Evolutionary conservation across 1,139 yeast species (phyloP), one percentile per base, ranked within the genome.

Genomic region (Yamadazyma diospyri): DNA sequence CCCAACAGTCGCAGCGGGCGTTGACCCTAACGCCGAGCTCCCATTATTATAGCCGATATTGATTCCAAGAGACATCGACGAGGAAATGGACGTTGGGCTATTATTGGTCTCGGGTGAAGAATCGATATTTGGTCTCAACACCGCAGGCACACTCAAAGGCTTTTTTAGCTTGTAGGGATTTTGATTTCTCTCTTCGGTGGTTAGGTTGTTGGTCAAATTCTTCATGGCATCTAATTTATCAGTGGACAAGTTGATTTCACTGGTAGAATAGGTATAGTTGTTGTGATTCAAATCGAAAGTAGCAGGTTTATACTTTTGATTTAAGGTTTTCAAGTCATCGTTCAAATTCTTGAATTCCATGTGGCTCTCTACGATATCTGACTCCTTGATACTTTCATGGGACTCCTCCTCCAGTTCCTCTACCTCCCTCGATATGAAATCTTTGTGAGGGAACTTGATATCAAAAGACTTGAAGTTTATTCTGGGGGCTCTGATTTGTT

Each of bases 401-500:
- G 30, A 17, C 7, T 9, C 22, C 14, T 30, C 32, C 4, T 23
- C 18, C 10, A 12, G 13, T 10, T 17, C 19, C 4, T 24, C 11
- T 8, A 16, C 27, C 10, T 13, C 21, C 4, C 12, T 7, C 9
- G 14, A 11, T 6, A 13, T 25, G 3, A 6, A 18, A 16, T 25
- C 23, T 4, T 12, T 25, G 3, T 16, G 8, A 14, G 17, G 20
- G 6, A 27, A 22, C 10, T 23, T 20, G 16, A 20, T 17, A 9
- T 28, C 33, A 16, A 22, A 24, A 11, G 28, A 24, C 23, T 39
- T 39, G 19, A 42, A 36, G 20, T 41, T 44, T 60, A 67, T 64
- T 25, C 72, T 45, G 4, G 73, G 74, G 17, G 69, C 70, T 39
- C 73, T 45, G 28, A 68, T 68, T 42, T 64, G 70, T 39, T 68